Evolutionary conservation across 352 stramenopile genomes (phyloP), one percentile per base, ranked within the genome.

Genomic region (Globisporangium recalcitrans): DNA sequence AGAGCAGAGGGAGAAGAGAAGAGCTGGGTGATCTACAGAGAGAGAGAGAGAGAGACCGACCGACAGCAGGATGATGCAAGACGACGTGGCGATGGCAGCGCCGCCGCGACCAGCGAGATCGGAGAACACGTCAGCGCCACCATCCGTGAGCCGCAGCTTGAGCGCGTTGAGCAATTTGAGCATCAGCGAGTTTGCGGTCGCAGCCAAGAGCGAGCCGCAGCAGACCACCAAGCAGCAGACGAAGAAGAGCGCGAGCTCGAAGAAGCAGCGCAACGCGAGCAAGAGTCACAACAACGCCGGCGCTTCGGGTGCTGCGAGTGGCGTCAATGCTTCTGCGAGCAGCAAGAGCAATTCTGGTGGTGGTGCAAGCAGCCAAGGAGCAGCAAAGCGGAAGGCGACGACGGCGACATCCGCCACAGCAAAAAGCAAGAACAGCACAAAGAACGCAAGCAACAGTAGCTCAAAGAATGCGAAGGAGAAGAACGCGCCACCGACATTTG

Each of bases 391-490:
- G 42, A 66, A 60, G 22, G 31, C 38, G 38, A 16, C 14, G 16
- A 16, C 14, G 16, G 22, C 32, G 13, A 10, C 32, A 16, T 38
- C 48, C 24, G 21, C 21, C 11, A n/a, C 60, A 47, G 27, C 40
- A 7, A 64, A 64, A 16, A 34, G 22, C 48, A 64, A 64, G 27
- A 64, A 24, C 22, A 40, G n/a, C 21, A 5, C 58, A 9, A 58
- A 63, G 58, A 63, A 10, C 13, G 14, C 57, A 38, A 14, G 14
- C 16, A 64, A 42, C 10, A 36, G 9, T 10, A 46, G 6, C 6
- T 48, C 31, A 36, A 57, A 55, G 14, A 59, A 59, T n/a, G 29
- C 11, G 3, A 47, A 55, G 5, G 42, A 55, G 7, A 38, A 27
- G 19, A 52, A 31, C n/a, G 29, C 34, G 22, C 9, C 31, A 14